Percentiles rank a stretch among this genome's conserved stretches.
Conservation (phyloP, 75 land plant genomes). For the Pseudotsuga menziesii region DNA sequence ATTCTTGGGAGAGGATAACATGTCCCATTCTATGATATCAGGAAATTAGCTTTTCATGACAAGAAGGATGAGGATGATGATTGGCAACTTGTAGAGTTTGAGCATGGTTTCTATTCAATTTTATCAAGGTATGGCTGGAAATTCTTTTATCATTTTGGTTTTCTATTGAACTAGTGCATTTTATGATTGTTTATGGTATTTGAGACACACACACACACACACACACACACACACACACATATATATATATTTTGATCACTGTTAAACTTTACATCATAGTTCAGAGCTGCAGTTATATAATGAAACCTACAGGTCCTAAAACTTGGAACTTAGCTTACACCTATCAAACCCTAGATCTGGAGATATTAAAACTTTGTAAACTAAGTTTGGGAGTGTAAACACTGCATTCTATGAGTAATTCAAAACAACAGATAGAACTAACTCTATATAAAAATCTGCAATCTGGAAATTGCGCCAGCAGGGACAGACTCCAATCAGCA, state of each 20-base stretch:
- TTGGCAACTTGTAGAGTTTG: constrained; percentile 8
- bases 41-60: constrained; percentile 3
- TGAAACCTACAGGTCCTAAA: neutral
- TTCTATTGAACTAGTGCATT: neutral
- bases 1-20: neutral
- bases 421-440: too few relatives aligned
- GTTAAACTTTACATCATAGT: neutral
- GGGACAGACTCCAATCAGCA: too few relatives aligned
- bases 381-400: neutral
- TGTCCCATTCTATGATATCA: neutral
- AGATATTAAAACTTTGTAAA: neutral
- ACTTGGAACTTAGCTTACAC: too few relatives aligned
- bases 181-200: neutral
- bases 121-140: constrained; percentile 4
- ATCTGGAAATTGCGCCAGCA: too few relatives aligned
- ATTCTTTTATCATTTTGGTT: neutral
- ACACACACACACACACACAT: too few relatives aligned
- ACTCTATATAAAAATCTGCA: too few relatives aligned
- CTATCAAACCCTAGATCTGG: too few relatives aligned
- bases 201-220: too few relatives aligned
- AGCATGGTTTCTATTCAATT: neutral
- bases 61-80: neutral
- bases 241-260: neutral
- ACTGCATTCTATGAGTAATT: too few relatives aligned
- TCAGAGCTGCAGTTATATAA: neutral